These are phyloP conservation scores for Naganishia cerealis DNA, from an alignment of 1,284 basidiomycete species.

Conservation along the genomic window DNA sequence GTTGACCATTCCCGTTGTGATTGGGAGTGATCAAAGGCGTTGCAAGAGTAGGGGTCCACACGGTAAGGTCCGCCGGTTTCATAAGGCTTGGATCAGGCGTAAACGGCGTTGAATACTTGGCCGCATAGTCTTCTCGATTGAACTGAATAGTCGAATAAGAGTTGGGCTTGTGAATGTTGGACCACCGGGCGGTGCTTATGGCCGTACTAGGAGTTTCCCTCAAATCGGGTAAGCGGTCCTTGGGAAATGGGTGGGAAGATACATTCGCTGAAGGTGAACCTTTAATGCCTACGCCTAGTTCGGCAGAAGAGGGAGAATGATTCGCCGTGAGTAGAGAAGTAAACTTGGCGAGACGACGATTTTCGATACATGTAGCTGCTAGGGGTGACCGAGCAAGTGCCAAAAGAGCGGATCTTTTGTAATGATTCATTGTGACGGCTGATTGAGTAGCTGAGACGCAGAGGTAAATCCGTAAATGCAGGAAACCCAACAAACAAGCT, in stretches of 20 bases:
- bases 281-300: neutral
- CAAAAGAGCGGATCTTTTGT: slow-evolving; percentile 1
- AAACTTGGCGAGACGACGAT: neutral
- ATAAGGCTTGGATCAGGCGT: slow-evolving; percentile 15
- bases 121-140: slow-evolving; percentile 11
- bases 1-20: neutral
- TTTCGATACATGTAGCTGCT: neutral
- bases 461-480: neutral
- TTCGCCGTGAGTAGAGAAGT: neutral
- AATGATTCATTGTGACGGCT: neutral
- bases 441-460: slow-evolving; percentile 2
- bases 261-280: neutral
- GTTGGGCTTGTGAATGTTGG: neutral
- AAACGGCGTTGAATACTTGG: neutral
- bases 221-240: neutral
- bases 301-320: neutral
- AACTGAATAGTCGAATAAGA: neutral
- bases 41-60: slow-evolving; percentile 1
- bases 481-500: neutral
- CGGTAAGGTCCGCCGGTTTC: slow-evolving; percentile 6
- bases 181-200: neutral
- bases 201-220: neutral
- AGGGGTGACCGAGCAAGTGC: neutral
- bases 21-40: neutral
- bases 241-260: neutral